Conservation (phyloP, 2,329 filamentous ascomycete genomes). For the Fusarium sulawesiense region DNA sequence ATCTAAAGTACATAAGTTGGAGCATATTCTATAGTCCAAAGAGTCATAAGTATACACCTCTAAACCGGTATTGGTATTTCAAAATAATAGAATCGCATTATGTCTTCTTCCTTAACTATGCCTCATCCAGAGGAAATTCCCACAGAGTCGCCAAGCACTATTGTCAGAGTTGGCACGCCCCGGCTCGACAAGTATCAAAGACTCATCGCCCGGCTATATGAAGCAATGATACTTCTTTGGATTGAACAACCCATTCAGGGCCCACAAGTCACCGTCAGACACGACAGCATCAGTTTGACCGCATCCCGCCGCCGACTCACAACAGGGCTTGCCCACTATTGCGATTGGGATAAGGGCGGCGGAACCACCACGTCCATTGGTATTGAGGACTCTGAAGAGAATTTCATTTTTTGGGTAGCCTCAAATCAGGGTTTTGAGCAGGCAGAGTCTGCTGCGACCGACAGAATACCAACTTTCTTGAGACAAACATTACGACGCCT, state of each 20-base stretch:
- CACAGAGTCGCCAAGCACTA: background rate
- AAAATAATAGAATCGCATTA: background rate
- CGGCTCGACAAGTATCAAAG: background rate
- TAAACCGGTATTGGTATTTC: background rate
- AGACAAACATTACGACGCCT: background rate
- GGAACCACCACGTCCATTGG: background rate
- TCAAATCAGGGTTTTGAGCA: background rate
- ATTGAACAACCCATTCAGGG: background rate
- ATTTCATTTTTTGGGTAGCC: background rate
- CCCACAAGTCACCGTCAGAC: background rate
- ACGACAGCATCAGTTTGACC: background rate
- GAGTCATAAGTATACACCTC: background rate
- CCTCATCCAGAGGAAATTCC: background rate
- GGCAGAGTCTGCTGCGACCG: background rate
- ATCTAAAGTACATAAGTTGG: background rate
- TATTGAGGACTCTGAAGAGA: background rate
- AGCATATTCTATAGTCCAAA: background rate
- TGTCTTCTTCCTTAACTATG: background rate
- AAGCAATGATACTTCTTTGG: constrained; percentile 3
- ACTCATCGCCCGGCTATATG: background rate
- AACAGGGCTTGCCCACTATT: background rate
- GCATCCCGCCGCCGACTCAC: background rate
- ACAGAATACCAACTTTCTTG: background rate
- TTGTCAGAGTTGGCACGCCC: background rate
- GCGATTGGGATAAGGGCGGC: background rate